Conservation (phyloP, 176 grass and related monocot genomes). For the Tillandsia leiboldiana region DNA sequence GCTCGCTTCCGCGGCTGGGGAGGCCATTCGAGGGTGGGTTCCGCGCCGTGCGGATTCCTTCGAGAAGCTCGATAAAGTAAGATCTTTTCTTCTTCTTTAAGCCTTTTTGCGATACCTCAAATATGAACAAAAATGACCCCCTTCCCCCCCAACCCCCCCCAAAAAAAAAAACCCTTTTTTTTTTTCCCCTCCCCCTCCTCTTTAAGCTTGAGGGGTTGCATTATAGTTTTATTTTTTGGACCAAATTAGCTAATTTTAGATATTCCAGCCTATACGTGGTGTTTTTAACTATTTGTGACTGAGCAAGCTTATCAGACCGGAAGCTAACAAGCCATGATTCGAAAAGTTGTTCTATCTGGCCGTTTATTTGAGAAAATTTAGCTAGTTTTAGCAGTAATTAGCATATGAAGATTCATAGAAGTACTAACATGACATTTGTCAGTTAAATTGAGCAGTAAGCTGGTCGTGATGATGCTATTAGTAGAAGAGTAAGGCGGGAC, state of each 20-base stretch:
- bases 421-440: not conserved
- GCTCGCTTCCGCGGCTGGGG: conserved; percentile 71
- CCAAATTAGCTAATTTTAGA: not conserved
- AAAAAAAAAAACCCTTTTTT: too few species aligned
- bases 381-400: not conserved
- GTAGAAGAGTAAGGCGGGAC: not conserved
- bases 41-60: conserved; percentile 92
- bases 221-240: not conserved
- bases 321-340: not conserved
- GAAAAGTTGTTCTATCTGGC: not conserved
- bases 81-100: not conserved
- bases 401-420: not conserved
- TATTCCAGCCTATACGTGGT: not conserved
- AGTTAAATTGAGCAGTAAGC: not conserved
- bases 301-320: not conserved
- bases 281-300: not conserved
- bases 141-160: too few species aligned
- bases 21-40: conserved; percentile 94
- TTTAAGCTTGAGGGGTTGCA: not conserved
- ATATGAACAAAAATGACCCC: too few species aligned
- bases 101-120: not conserved
- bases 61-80: conserved; percentile 98
- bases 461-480: not conserved
- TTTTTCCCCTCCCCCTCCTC: too few species aligned
- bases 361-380: not conserved